Conservation (phyloP, 352 stramenopile genomes). For the Globisporangium canariense region DNA sequence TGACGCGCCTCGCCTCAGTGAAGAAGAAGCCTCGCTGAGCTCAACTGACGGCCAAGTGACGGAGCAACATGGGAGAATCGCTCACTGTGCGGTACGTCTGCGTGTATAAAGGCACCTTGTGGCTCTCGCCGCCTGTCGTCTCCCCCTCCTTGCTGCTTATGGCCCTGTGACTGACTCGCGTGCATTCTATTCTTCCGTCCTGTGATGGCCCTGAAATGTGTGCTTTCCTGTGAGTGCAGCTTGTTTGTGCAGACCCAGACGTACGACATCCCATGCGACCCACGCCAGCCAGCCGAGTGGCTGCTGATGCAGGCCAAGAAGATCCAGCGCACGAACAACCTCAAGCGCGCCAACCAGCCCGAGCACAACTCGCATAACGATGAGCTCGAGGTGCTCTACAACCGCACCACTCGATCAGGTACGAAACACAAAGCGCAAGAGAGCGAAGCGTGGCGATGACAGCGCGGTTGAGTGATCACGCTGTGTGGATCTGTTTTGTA, state of each 20-base stretch:
- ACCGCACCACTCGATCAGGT: conserved; percentile 57
- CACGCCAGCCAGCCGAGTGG: conserved; percentile 64
- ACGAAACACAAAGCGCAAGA: neutral
- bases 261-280: conserved; percentile 82
- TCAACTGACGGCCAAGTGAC: neutral
- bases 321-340: conserved; percentile 63
- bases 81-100: conserved; percentile 15
- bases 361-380: conserved; percentile 28
- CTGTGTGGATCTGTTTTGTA: too few relatives aligned
- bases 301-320: conserved; percentile 74
- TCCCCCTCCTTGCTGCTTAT: neutral
- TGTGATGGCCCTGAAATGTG: neutral
- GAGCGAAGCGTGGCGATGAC: too few relatives aligned
- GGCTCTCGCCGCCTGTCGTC: neutral
- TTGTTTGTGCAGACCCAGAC: conserved; percentile 79
- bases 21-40: conserved; percentile 9
- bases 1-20: neutral
- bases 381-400: conserved; percentile 80
- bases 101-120: neutral
- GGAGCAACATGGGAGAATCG: conserved; percentile 12
- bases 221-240: conserved; percentile 19
- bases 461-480: too few relatives aligned
- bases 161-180: neutral
- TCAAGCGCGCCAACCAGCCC: conserved; percentile 24
- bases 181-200: neutral